These are phyloP conservation scores for Metrosideros polymorpha DNA, from an alignment of 441 rosid species.

Conservation along the genomic window DNA sequence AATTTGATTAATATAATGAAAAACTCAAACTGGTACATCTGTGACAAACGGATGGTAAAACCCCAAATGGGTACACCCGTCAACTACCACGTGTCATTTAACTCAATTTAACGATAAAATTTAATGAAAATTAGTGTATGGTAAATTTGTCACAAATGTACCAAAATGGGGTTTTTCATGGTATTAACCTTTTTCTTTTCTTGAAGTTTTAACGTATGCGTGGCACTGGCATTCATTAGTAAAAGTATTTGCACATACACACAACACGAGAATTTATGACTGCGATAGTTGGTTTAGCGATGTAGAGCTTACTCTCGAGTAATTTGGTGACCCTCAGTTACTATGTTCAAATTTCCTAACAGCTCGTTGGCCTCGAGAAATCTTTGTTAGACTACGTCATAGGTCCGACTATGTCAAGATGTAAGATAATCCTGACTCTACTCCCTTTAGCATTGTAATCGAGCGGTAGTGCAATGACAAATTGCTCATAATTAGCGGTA, in stretches of 20 bases:
- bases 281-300: not conserved
- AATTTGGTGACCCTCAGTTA: not conserved
- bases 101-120: too few relatives aligned
- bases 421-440: not conserved
- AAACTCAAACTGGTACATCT: too few relatives aligned
- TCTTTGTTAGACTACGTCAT: not conserved
- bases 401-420: fast-evolving
- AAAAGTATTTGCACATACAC: not conserved
- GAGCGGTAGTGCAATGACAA: too few relatives aligned
- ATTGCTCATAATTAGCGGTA: not conserved
- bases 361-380: not conserved
- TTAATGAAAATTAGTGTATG: too few relatives aligned
- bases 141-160: too few relatives aligned
- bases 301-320: not conserved
- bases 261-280: not conserved
- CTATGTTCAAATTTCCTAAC: not conserved
- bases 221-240: not conserved
- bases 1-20: too few relatives aligned
- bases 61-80: too few relatives aligned
- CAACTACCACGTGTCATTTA: too few relatives aligned
- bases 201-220: not conserved
- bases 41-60: too few relatives aligned
- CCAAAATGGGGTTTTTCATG: too few relatives aligned
- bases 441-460: not conserved
- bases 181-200: too few relatives aligned